These are phyloP conservation scores for Medicago lupulina DNA, from an alignment of 306 rosid genomes.

Conservation along the genomic window DNA sequence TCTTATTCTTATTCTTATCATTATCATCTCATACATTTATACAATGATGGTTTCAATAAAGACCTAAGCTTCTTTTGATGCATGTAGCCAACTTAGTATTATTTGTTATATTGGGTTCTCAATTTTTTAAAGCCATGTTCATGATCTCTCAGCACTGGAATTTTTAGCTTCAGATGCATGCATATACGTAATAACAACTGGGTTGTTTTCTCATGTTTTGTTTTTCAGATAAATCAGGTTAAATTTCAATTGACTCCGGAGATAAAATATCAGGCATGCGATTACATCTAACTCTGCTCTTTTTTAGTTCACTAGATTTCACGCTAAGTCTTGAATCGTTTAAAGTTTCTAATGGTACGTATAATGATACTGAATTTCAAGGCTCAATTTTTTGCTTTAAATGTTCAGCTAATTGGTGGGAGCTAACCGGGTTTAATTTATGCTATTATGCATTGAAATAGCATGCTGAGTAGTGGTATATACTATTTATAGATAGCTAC, in stretches of 20 bases:
- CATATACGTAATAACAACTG: conserved; percentile 13
- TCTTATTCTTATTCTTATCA: too few species aligned
- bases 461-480: not conserved
- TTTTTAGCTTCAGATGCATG: conserved; percentile 35
- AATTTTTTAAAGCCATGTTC: conserved; percentile 8
- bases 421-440: conserved; percentile 12
- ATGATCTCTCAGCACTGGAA: conserved; percentile 14
- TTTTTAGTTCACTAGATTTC: conserved; percentile 31
- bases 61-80: conserved; percentile 1
- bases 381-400: conserved; percentile 7
- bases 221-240: conserved; percentile 85
- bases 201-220: conserved; percentile 36
- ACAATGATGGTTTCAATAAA: conserved; percentile 8
- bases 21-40: not conserved
- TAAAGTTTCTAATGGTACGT: conserved; percentile 15
- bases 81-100: not conserved
- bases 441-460: conserved; percentile 6
- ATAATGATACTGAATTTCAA: conserved; percentile 25
- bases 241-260: conserved; percentile 93
- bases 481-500: not conserved
- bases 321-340: conserved; percentile 10
- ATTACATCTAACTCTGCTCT: conserved; percentile 37
- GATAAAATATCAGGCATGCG: conserved; percentile 86
- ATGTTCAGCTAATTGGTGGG: conserved; percentile 23
- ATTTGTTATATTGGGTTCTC: conserved; percentile 1